A percentile compares a stretch with the other conserved stretches of the same genome.
These are phyloP conservation scores for Tetradesmus lagerheimii DNA, from an alignment of 139 green algal genomes.

Conservation along the genomic window DNA sequence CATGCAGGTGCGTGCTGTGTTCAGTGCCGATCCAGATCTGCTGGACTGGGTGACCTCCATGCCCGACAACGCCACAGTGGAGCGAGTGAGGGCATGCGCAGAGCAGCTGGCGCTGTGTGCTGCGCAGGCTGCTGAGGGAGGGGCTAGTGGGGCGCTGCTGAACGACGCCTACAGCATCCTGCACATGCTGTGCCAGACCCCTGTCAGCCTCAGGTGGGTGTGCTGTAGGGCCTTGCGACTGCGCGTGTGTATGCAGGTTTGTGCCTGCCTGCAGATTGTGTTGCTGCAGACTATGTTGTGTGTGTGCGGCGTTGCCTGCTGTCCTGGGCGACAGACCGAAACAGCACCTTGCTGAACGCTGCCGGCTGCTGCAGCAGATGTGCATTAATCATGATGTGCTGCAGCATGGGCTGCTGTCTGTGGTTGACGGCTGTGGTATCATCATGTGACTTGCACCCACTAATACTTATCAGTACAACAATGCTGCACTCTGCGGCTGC, in stretches of 20 bases:
- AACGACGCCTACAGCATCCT: not conserved
- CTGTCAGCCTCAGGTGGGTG: constrained; percentile 2
- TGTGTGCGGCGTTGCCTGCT: too few relatives aligned
- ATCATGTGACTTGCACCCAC: too few relatives aligned
- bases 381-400: too few relatives aligned
- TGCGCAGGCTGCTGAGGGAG: not conserved
- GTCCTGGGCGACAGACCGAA: too few relatives aligned
- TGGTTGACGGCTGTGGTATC: not conserved
- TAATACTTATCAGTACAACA: too few relatives aligned
- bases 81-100: not conserved
- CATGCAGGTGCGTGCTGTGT: not conserved
- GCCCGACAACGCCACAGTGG: not conserved
- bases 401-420: too few relatives aligned
- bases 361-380: too few relatives aligned
- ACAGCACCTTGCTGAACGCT: too few relatives aligned
- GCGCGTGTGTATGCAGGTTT: too few relatives aligned
- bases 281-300: not conserved
- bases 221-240: too few relatives aligned
- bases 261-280: too few relatives aligned
- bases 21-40: constrained; percentile 29
- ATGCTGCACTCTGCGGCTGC: not conserved
- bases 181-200: constrained; percentile 15
- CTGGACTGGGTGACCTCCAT: constrained; percentile 40
- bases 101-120: not conserved
- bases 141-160: not conserved